Evolutionary conservation across 805 yeast species (phyloP).

Genomic region (Yarrowia osloensis): DNA sequence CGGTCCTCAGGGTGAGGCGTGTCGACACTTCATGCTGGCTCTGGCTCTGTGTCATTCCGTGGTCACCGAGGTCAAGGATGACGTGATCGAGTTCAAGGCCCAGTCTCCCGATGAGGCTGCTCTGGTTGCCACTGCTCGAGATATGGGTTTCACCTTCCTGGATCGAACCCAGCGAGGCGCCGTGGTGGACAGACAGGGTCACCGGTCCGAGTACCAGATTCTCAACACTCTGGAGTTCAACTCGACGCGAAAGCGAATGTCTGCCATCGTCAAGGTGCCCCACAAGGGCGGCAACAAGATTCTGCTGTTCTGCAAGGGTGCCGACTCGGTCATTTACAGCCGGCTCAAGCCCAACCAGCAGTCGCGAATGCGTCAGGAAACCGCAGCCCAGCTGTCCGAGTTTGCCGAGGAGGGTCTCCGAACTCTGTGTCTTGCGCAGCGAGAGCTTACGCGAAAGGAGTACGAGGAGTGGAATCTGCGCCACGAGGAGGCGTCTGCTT

Average conservation of each 20-base stretch:
- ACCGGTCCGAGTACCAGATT: slow-evolving; percentile 51
- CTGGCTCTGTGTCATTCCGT: slow-evolving; percentile 80
- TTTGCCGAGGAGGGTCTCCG: slow-evolving; percentile 80
- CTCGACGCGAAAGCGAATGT: slow-evolving; percentile 79
- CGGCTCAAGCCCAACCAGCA: slow-evolving; percentile 48
- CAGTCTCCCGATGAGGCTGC: slow-evolving; percentile 89
- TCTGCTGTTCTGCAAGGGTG: slow-evolving; percentile 68
- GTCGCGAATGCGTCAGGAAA: slow-evolving; percentile 53
- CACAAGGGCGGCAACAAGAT: slow-evolving; percentile 41
- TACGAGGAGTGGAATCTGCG: slow-evolving; percentile 58
- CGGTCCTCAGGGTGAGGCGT: slow-evolving; percentile 50
- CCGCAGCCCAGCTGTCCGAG: slow-evolving; percentile 70
- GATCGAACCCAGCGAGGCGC: slow-evolving; percentile 58
- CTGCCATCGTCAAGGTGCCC: slow-evolving; percentile 59
- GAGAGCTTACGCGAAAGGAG: slow-evolving; percentile 50
- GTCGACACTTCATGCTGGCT: slow-evolving; percentile 65
- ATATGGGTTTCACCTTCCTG: slow-evolving; percentile 66
- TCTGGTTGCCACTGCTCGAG: slow-evolving; percentile 74
- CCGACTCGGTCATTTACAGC: slow-evolving; percentile 73
- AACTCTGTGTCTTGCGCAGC: slow-evolving; percentile 73
- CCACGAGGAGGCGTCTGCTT: slow-evolving; percentile 59
- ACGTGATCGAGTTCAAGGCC: slow-evolving; percentile 61
- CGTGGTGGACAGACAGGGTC: slow-evolving; percentile 51
- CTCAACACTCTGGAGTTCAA: slow-evolving; percentile 67
- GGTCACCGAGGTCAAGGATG: slow-evolving; percentile 56